Percentiles rank a stretch among this genome's conserved stretches.
Conservation (phyloP, 768 basidiomycete species). For the Boletus pseudopeckii region DNA sequence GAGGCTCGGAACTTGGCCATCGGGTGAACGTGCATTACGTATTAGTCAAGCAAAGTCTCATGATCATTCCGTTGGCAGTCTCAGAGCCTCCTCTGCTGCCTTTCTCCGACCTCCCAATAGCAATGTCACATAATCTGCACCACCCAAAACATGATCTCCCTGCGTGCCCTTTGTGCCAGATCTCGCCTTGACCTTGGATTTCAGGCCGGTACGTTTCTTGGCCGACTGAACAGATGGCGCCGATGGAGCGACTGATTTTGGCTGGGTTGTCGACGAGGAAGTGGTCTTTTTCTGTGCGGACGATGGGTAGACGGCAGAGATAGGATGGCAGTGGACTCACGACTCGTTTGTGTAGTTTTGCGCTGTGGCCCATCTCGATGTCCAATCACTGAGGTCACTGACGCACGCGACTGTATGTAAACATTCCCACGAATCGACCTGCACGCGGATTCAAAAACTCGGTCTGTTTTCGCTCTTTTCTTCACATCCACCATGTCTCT, state of each 20-base stretch:
- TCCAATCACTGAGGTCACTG: too few relatives aligned
- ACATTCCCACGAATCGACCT: conserved; percentile 33
- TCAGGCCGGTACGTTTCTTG: conserved; percentile 29
- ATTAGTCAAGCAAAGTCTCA: not conserved
- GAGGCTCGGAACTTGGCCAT: conserved; percentile 21
- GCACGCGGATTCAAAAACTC: conserved; percentile 10
- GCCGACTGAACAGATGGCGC: conserved; percentile 16
- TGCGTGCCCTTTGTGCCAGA: not conserved
- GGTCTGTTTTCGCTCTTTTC: not conserved
- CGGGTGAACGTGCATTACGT: conserved; percentile 11
- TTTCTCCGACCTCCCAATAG: conserved; percentile 69
- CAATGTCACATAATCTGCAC: conserved; percentile 72
- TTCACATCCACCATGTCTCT: conserved; percentile 62
- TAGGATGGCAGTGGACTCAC: conserved; percentile 17
- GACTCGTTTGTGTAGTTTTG: conserved; percentile 34
- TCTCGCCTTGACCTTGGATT: conserved; percentile 21
- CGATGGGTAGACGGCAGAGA: not conserved
- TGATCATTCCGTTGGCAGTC: conserved; percentile 39
- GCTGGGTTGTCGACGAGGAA: conserved; percentile 3
- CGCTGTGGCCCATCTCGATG: conserved; percentile 33
- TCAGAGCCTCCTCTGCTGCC: conserved; percentile 62
- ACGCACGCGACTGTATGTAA: not conserved
- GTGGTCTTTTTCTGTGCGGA: conserved; percentile 25
- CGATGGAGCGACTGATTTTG: conserved; percentile 1
- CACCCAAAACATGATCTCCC: conserved; percentile 55